Evolutionary conservation across 495 filamentous ascomycete genomes (phyloP), one percentile per base, ranked within the genome.

Genomic region (Podospora pseudocomata): DNA sequence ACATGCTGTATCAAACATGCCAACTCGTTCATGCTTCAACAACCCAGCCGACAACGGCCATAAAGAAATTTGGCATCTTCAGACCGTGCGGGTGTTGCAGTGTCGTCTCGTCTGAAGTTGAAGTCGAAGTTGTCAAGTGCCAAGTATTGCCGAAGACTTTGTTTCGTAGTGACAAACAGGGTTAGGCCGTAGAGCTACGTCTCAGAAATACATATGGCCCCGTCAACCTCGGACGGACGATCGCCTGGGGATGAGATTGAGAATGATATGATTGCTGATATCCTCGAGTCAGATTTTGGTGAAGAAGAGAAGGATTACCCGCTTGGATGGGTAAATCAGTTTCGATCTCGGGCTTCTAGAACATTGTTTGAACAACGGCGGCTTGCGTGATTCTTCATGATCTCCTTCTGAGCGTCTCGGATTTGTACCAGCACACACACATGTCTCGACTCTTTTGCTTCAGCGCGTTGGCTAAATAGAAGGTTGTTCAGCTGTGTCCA

Each of bases 151-250:
- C 63, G 69, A 67, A 67, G 67, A 68, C 61, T 28, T 13, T 63
- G 61, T 63, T 63, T 63, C 61, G 30, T 57, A 65, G 66, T 63
- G n/a, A 65, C 26, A 30, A 13, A 58, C 57, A 53, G 49, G 66
- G 66, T 58, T 60, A 26, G 32, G 58, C 44, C 39, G 65, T 60
- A 61, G 49, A 27, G 57, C 70, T 59, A 60, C 49, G 75, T 77
- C 75, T 77, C 75, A 74, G 65, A 68, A 73, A 72, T 66, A 66
- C 70, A 58, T 23, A 63, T 44, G 28, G 26, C 28, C 30, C 60
- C 30, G 60, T 4, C 27, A 16, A 32, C 30, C 3, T 32, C 39
- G 39, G 39, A 49, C 39, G 39, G 28, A 13, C 27, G 23, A 27
- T 30, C 23, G 20, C 59, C 59, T 28, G 19, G 59, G 20, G 15